phyloP scores from a whole-genome alignment of 129 eudicot genomes.

The Centrapalus pauciflorus region DNA sequence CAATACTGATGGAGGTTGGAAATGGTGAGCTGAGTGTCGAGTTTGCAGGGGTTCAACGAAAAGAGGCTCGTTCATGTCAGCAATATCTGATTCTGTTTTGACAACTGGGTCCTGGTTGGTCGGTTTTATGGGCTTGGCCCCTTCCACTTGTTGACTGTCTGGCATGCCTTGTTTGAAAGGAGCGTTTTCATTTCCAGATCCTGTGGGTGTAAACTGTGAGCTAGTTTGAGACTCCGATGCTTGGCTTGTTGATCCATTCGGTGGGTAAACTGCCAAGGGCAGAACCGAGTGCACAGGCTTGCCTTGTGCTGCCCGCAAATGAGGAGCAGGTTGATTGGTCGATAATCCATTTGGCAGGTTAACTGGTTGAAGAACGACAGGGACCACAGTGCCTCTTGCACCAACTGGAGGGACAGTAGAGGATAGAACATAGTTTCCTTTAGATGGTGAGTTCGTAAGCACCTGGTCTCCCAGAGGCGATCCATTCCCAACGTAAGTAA shows the following conservation, averaged over 20 bases:
- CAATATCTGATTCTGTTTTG: conserved; percentile 32
- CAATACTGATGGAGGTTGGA: conserved; percentile 36
- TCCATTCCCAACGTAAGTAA: conserved; percentile 30
- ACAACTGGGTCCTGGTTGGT: conserved; percentile 22
- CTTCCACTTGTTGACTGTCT: conserved; percentile 26
- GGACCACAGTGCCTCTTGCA: conserved; percentile 59
- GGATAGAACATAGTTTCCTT: conserved; percentile 30
- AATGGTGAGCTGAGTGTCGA: conserved; percentile 30
- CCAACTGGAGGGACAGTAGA: conserved; percentile 47
- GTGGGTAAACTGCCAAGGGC: conserved; percentile 55
- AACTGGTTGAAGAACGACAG: conserved; percentile 63
- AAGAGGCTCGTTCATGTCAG: conserved; percentile 54
- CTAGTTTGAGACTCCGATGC: conserved; percentile 31
- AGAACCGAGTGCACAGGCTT: conserved; percentile 52
- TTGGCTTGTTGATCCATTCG: conserved; percentile 39
- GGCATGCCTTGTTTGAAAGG: conserved; percentile 21
- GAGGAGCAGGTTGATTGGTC: conserved; percentile 41
- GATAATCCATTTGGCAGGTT: conserved; percentile 38
- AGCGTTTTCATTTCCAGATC: conserved; percentile 25
- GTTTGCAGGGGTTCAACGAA: conserved; percentile 45
- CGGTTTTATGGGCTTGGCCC: conserved; percentile 23
- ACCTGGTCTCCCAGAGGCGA: conserved; percentile 8
- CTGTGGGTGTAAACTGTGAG: conserved; percentile 33
- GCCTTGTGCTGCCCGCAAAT: conserved; percentile 40
- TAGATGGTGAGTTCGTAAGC: conserved; percentile 16